Conservation (phyloP, 2,329 filamentous ascomycete species). For the Colletotrichum destructivum region DNA sequence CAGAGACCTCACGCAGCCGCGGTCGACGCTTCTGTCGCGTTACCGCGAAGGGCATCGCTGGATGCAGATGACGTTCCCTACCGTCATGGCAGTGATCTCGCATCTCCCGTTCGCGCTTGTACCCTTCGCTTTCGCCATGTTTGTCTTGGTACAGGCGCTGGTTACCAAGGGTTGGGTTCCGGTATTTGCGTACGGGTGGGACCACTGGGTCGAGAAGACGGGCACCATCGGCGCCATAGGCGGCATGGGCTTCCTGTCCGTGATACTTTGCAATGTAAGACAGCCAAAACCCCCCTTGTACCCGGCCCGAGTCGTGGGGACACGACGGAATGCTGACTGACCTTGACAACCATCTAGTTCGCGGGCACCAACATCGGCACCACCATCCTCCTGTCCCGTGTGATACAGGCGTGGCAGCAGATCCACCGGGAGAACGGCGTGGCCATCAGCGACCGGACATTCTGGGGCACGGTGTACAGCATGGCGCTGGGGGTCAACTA, state of each 20-base stretch:
- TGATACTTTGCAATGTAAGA: conserved; percentile 80
- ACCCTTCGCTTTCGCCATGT: conserved; percentile 82
- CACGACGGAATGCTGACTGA: conserved; percentile 39
- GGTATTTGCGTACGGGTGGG: conserved; percentile 81
- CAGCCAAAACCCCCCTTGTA: conserved; percentile 40
- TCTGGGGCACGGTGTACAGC: conserved; percentile 82
- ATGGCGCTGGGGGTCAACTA: conserved; percentile 84
- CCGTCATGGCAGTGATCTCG: conserved; percentile 73
- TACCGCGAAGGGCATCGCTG: conserved; percentile 64
- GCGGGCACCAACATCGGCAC: conserved; percentile 85
- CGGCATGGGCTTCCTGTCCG: conserved; percentile 81
- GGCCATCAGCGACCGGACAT: conserved; percentile 74
- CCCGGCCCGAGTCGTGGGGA: background rate
- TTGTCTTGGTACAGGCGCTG: conserved; percentile 79
- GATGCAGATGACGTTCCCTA: conserved; percentile 80
- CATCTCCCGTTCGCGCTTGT: conserved; percentile 79
- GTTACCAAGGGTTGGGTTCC: conserved; percentile 83
- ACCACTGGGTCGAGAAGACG: conserved; percentile 79
- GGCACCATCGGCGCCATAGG: conserved; percentile 78
- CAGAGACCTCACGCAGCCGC: conserved; percentile 36
- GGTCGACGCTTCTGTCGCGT: conserved; percentile 68
- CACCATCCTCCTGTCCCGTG: conserved; percentile 79
- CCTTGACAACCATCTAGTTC: conserved; percentile 64
- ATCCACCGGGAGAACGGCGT: conserved; percentile 66
- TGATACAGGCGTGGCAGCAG: conserved; percentile 77